Conservation (phyloP, 2,329 filamentous ascomycete species). For the Claviceps purpurea region DNA sequence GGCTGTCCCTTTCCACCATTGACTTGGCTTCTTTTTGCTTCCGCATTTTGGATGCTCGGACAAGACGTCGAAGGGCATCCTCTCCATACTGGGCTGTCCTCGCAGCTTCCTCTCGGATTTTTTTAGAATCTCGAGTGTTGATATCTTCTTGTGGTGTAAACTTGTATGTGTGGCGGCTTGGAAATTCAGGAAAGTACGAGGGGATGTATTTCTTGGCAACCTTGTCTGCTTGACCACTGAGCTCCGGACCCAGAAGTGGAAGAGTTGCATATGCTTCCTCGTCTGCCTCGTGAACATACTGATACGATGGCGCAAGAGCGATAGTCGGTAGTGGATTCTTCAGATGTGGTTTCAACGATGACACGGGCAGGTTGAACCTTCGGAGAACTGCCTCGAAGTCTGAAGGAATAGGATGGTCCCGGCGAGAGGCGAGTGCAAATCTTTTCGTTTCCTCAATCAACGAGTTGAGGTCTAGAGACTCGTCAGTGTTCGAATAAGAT, state of each 20-base stretch:
- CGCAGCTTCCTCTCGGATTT: constrained; percentile 45
- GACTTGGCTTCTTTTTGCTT: constrained; percentile 51
- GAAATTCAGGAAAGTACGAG: constrained; percentile 44
- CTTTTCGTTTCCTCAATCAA: constrained; percentile 35
- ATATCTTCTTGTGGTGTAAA: constrained; percentile 41
- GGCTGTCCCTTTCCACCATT: constrained; percentile 36
- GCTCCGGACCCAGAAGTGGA: constrained; percentile 36
- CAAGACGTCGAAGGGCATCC: constrained; percentile 44
- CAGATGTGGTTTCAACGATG: constrained; percentile 41
- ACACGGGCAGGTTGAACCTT: constrained; percentile 36
- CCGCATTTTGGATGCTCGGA: constrained; percentile 49
- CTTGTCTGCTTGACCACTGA: constrained; percentile 46
- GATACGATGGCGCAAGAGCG: constrained; percentile 25
- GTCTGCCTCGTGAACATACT: constrained; percentile 23
- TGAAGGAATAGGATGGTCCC: constrained; percentile 37
- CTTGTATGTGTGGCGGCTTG: constrained; percentile 50
- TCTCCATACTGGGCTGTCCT: constrained; percentile 48
- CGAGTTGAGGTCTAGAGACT: constrained; percentile 30
- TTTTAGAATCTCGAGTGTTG: constrained; percentile 36
- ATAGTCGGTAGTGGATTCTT: constrained; percentile 34
- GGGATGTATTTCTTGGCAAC: constrained; percentile 43
- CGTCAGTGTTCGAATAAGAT: constrained; percentile 8
- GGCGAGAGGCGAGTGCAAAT: constrained; percentile 33
- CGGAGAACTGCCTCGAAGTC: constrained; percentile 44
- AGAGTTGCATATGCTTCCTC: constrained; percentile 27